phyloP scores from a whole-genome alignment of 192 early-diverging fungal genomes.

The Coemansia sp. region DNA sequence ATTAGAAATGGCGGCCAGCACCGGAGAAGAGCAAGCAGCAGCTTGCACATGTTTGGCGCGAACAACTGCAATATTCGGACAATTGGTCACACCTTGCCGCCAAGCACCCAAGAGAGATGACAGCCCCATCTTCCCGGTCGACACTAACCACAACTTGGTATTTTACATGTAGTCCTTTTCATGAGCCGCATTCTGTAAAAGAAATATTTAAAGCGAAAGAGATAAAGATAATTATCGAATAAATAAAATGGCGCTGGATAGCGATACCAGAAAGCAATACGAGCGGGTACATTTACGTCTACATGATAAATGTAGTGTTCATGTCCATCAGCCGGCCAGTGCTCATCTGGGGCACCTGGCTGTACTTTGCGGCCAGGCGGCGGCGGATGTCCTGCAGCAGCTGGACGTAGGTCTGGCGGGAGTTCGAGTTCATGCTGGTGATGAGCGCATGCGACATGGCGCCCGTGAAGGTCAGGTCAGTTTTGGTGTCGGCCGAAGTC shows the following conservation, averaged over 20 bases:
- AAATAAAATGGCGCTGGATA: too few relatives aligned
- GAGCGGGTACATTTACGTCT: too few relatives aligned
- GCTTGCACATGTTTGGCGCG: background rate
- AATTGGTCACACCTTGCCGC: too few relatives aligned
- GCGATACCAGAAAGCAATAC: too few relatives aligned
- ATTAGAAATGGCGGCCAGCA: background rate
- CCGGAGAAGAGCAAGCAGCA: background rate
- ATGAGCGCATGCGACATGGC: constrained; percentile 78
- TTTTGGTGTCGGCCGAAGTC: constrained; percentile 77
- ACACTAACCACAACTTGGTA: too few relatives aligned
- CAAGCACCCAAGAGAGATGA: too few relatives aligned
- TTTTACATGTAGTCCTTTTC: too few relatives aligned
- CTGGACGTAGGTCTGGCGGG: constrained; percentile 64
- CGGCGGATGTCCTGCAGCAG: constrained; percentile 66
- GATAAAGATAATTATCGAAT: too few relatives aligned
- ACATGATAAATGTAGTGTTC: constrained; percentile 67
- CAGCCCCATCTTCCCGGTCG: too few relatives aligned
- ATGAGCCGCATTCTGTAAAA: background rate
- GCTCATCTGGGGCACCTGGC: constrained; percentile 80
- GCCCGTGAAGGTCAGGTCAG: constrained; percentile 58
- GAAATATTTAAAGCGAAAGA: background rate
- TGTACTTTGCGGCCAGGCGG: constrained; percentile 61
- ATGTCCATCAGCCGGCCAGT: constrained; percentile 66
- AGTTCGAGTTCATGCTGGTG: constrained; percentile 57
- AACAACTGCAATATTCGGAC: background rate